phyloP scores from a whole-genome alignment of 2,329 filamentous ascomycete species.

The Ambrosiella cleistominuta region DNA sequence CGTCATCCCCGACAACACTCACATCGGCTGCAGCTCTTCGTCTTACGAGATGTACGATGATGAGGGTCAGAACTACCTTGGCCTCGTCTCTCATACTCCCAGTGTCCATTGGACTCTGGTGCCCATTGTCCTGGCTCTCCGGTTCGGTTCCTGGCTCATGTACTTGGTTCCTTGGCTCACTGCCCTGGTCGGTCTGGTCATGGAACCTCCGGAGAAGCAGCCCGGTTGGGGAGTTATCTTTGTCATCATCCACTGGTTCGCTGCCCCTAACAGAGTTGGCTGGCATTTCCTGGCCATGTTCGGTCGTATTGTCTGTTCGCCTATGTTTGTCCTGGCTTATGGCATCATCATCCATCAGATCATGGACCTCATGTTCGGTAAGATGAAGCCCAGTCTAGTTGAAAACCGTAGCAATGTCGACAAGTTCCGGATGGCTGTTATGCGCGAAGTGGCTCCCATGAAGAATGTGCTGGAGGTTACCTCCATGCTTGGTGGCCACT shows the following conservation, averaged over 20 bases:
- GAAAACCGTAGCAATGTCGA: slow-evolving; percentile 21
- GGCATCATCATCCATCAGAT: slow-evolving; percentile 24
- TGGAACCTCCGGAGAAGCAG: slow-evolving; percentile 21
- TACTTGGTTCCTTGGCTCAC: slow-evolving; percentile 28
- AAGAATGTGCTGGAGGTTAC: slow-evolving; percentile 30
- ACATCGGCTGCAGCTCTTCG: slow-evolving; percentile 38
- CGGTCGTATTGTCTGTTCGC: slow-evolving; percentile 24
- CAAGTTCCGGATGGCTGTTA: slow-evolving; percentile 27
- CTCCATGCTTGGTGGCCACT: slow-evolving; percentile 34
- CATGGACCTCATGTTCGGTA: slow-evolving; percentile 25
- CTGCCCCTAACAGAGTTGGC: slow-evolving; percentile 26
- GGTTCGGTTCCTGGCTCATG: slow-evolving; percentile 21
- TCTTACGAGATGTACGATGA: slow-evolving; percentile 36
- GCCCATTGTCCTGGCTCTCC: slow-evolving; percentile 23
- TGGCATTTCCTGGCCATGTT: slow-evolving; percentile 33
- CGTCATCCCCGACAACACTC: slow-evolving; percentile 28
- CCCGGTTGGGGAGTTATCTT: slow-evolving; percentile 19
- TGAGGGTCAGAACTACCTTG: slow-evolving; percentile 29
- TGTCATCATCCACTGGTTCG: slow-evolving; percentile 32
- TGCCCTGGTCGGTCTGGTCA: slow-evolving; percentile 29
- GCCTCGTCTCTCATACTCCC: slow-evolving; percentile 22
- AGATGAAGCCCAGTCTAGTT: slow-evolving; percentile 20
- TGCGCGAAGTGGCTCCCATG: slow-evolving; percentile 27
- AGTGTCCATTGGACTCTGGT: slow-evolving; percentile 28
- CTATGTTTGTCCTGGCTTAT: slow-evolving; percentile 27